phyloP scores from a whole-genome alignment of 169 alveolate genomes.

The Plasmodium cynomolgi region DNA sequence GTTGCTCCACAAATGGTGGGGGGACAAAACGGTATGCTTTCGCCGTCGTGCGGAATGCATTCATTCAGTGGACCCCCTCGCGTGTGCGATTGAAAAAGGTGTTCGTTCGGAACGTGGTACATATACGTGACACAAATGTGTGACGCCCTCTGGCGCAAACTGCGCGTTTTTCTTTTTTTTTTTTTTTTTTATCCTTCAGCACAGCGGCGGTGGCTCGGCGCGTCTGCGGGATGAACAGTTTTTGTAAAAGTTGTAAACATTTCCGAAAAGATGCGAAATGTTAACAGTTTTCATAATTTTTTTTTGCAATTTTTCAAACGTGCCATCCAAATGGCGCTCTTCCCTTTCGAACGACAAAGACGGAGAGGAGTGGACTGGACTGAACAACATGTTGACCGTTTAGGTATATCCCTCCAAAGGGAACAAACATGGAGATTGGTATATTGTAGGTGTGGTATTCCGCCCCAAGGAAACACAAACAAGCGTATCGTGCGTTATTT shows the following conservation, averaged over 20 bases:
- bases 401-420: background rate
- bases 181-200: background rate
- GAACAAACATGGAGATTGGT: background rate
- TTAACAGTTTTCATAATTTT: background rate
- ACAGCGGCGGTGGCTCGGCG: background rate
- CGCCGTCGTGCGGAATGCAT: background rate
- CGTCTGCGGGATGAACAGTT: background rate
- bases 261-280: background rate
- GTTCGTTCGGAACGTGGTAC: background rate
- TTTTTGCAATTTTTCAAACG: background rate
- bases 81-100: background rate
- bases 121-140: background rate
- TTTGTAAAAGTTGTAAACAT: background rate
- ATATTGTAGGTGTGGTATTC: background rate
- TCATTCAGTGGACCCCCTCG: background rate
- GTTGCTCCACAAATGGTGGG: background rate
- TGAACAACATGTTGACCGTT: background rate
- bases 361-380: background rate
- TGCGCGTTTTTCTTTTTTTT: background rate
- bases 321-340: too few species aligned
- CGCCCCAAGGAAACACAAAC: background rate
- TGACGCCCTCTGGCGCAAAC: background rate
- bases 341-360: background rate
- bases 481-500: background rate
- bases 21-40: background rate